Evolutionary conservation across 495 filamentous ascomycete species (phyloP).

Genomic region (Rostrohypoxylon terebratum): DNA sequence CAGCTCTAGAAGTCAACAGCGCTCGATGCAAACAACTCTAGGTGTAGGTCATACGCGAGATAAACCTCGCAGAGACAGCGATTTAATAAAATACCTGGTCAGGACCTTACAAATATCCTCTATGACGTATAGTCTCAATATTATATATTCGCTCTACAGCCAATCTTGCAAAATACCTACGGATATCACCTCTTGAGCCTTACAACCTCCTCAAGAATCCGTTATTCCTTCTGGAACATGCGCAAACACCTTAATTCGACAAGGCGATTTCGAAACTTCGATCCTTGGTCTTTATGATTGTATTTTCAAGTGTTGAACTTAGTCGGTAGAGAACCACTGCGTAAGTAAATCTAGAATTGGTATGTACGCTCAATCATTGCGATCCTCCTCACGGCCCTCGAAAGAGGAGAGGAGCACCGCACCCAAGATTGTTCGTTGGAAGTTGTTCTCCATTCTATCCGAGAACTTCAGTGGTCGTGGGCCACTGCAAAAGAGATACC

Average conservation of each 20-base stretch:
- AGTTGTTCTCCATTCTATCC: conserved; percentile 66
- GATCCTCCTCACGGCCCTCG: conserved; percentile 59
- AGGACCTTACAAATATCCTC: background rate
- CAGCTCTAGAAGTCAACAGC: background rate
- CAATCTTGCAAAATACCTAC: too few species aligned
- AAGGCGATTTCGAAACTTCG: background rate
- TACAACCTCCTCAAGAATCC: too few species aligned
- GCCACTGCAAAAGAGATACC: conserved; percentile 52
- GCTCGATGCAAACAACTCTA: background rate
- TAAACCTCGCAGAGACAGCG: background rate
- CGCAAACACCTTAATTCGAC: background rate
- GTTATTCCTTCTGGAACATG: background rate
- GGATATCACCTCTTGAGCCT: too few species aligned
- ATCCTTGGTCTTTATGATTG: background rate
- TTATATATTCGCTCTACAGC: too few species aligned
- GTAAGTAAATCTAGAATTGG: background rate
- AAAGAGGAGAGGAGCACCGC: conserved; percentile 61
- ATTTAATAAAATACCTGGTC: background rate
- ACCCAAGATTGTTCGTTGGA: conserved; percentile 67
- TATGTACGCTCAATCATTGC: conserved; percentile 69
- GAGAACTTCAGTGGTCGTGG: conserved; percentile 63
- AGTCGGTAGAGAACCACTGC: background rate
- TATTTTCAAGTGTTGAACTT: background rate
- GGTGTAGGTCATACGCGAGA: background rate
- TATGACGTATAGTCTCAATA: background rate